Percentiles rank a stretch among this genome's conserved stretches.
phyloP scores from a whole-genome alignment of 208 protist genomes.

The Phytomonas sp. region DNA sequence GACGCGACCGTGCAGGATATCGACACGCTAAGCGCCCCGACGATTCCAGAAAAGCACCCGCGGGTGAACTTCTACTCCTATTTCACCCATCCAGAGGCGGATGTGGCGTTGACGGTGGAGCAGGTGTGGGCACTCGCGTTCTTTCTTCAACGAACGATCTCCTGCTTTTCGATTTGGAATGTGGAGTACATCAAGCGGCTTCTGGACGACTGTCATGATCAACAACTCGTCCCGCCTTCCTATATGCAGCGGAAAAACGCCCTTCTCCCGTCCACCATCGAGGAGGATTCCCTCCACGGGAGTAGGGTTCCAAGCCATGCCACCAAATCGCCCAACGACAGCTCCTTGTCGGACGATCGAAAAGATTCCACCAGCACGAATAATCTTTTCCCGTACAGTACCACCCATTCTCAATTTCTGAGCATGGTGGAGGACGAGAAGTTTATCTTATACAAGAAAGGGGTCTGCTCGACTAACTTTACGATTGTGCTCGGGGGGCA shows the following conservation, averaged over 20 bases:
- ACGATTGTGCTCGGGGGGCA: conserved; percentile 65
- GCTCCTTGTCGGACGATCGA: conserved; percentile 1
- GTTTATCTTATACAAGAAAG: conserved; percentile 64
- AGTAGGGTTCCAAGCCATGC: not conserved
- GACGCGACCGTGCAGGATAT: conserved; percentile 3
- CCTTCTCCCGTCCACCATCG: not conserved
- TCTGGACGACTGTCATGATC: conserved; percentile 62
- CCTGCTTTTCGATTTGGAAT: conserved; percentile 54
- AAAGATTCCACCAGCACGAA: conserved; percentile 5
- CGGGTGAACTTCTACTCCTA: conserved; percentile 89
- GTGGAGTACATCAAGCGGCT: conserved; percentile 73
- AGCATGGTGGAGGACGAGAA: conserved; percentile 25
- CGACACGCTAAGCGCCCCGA: conserved; percentile 17
- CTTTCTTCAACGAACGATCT: conserved; percentile 61
- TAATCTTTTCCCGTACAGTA: not conserved
- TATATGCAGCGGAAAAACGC: not conserved
- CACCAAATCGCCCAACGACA: not conserved
- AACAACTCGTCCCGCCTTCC: conserved; percentile 41
- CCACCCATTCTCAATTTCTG: conserved; percentile 31
- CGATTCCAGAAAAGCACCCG: conserved; percentile 46
- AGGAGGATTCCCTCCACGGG: not conserved
- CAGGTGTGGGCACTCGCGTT: conserved; percentile 85
- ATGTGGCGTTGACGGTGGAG: conserved; percentile 48
- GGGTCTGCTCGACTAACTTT: conserved; percentile 38
- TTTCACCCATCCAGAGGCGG: conserved; percentile 42